Base-by-base conservation (phyloP, 2,329 filamentous ascomycete species). In the Nemania abortiva region DNA sequence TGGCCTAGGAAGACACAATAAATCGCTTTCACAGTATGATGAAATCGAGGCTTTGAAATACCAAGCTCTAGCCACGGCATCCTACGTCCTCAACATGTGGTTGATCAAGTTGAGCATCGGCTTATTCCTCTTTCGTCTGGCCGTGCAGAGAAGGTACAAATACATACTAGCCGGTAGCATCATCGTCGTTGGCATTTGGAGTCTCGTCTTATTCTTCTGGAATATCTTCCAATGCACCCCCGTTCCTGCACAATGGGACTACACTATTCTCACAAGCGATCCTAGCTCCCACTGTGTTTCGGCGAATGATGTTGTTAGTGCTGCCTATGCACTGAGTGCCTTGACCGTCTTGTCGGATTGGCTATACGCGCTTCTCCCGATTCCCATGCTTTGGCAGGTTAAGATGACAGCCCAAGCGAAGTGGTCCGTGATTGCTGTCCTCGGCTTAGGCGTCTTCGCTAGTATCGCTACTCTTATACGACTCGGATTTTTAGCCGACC, bases 81-180 rank as follows among this genome's bases (percentile, higher is more conserved):
- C 82, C 1, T 87, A 87, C 64, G 78, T 88, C 53, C 70, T 83
- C 10, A 81, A 86, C 69, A 88, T 88, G 85, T 84, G 87, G 81
- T 83, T 88, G 68, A 83, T 87, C 77, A 88, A 88, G 77, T 77
- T 88, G 59, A 86, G 86, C 77, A 87, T 88, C 57, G 84, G 82
- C 39, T 78, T 87, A 66, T 87, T 87, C 68, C 81, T 87, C 9
- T 76, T 88, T 20, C 81, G 84, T 6, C 78, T 88, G 18, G 82
- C 85, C 1, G 80, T 81, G 3, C 78, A 82, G 50, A 82, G 78
- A 55, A 75, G 82, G 22, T 88, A 88, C 74, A 83, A 80, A 24
- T 86, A 82, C 74, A 84, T 83, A 42, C 81, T 88, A 6, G 81
- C 81, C 70, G 73, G 78, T 55, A 85, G 84, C 67, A 77, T 88